Evolutionary conservation across 1,284 basidiomycete genomes (phyloP), one percentile per base, ranked within the genome.

Genomic region (Trichosporon ovoides): DNA sequence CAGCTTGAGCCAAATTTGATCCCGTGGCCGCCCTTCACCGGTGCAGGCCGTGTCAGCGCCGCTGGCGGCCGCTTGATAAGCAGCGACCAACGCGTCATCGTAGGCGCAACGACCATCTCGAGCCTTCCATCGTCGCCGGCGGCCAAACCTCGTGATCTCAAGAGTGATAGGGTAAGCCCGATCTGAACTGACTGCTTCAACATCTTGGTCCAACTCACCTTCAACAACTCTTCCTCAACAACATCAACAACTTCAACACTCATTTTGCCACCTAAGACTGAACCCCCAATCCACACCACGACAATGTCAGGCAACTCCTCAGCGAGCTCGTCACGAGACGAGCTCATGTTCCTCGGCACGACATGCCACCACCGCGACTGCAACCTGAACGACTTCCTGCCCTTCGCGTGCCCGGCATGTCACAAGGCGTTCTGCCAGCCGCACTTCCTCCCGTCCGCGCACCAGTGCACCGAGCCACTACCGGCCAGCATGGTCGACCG

Each of bases 331-430:
- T 38, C 36, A 34, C 50, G 55, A 12, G 61, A 62, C 36, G 73
- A 78, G 65, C 65, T 78, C 58, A 67, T 78, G 61, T 78, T 77
- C 59, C 66, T 78, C 12, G 77, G 77, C 20, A 67, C 68, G 53
- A 68, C 70, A 51, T 78, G 77, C 56, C 59, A 72, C 52, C 77
- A 78, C 57, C 59, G 66, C 16, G 67, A 68, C 36, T 78, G 77
- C 62, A 69, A 76, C 55, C 65, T 78, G 22, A 62, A 76, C 57
- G 77, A 78, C 60, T 78, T 78, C 52, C 66, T 78, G 3, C 77
- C 77, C 2, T 75, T 78, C 64, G 60, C 74, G 72, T 77, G 77
- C 54, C 75, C 75, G 58, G 76, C 74, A 67, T 78, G 77, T 61
- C 65, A 72, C 24, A 60, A 63, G 22, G 66, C 75, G 20, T 78